phyloP scores from a whole-genome alignment of 768 basidiomycete species.

The Xerocomus brunneocitrinus region DNA sequence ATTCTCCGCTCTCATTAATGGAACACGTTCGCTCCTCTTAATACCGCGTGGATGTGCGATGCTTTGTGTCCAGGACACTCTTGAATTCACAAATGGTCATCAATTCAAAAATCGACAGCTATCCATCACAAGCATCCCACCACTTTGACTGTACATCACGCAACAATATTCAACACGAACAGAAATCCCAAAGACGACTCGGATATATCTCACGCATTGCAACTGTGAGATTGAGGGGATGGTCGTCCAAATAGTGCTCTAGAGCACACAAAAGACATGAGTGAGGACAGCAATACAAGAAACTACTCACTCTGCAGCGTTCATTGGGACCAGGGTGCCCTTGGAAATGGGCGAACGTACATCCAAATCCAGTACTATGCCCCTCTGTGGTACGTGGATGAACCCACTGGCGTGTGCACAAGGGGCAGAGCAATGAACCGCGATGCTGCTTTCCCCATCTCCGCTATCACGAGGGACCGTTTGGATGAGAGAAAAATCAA shows the following conservation, averaged over 20 bases:
- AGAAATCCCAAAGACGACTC: neutral
- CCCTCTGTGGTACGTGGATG: constrained; percentile 12
- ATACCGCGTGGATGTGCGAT: constrained; percentile 5
- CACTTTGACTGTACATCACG: neutral
- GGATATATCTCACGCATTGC: constrained; percentile 2
- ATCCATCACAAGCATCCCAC: neutral
- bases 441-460: constrained; percentile 9
- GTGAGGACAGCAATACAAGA: constrained; percentile 9
- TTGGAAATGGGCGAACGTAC: constrained; percentile 28
- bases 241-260: constrained; percentile 27
- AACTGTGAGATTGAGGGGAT: constrained; percentile 15
- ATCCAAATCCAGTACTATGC: constrained; percentile 14
- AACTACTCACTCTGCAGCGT: constrained; percentile 19
- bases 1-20: constrained; percentile 2
- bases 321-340: constrained; percentile 22
- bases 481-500: constrained; percentile 15
- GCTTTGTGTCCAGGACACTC: no score
- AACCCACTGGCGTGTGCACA: constrained; percentile 6
- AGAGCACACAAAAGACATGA: constrained; percentile 13
- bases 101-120: neutral
- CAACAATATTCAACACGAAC: neutral
- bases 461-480: constrained; percentile 13
- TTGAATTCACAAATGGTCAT: neutral
- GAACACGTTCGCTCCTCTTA: constrained; percentile 1
- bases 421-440: constrained; percentile 16